Conservation (phyloP, 2,329 filamentous ascomycete genomes). For the Neofusicoccum umdonicola region DNA sequence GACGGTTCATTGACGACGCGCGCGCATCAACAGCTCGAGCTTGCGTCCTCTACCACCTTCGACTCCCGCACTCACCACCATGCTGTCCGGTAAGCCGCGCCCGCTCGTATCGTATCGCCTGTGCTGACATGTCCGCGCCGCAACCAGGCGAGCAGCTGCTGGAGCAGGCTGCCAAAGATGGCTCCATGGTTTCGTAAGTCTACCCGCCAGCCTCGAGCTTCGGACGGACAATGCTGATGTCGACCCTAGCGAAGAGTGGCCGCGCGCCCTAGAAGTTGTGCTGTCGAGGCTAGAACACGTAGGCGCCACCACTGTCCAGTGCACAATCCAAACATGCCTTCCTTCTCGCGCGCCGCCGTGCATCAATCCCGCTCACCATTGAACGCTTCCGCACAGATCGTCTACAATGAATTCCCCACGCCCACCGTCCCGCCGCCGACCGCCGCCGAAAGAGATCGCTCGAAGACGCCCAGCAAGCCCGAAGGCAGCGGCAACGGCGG, state of each 20-base stretch:
- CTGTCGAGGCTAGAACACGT: slow-evolving; percentile 68
- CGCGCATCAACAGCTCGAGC: slow-evolving; percentile 10
- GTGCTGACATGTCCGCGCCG: neutral
- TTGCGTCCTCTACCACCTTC: neutral
- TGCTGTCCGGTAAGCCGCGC: slow-evolving; percentile 10
- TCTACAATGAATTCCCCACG: slow-evolving; percentile 68
- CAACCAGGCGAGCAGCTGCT: slow-evolving; percentile 48
- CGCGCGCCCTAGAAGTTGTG: slow-evolving; percentile 62
- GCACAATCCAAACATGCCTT: neutral
- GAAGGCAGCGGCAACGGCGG: slow-evolving; percentile 19
- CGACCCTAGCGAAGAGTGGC: slow-evolving; percentile 64
- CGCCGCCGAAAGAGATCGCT: slow-evolving; percentile 40
- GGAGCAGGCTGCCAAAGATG: slow-evolving; percentile 56
- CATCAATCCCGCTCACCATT: slow-evolving; percentile 13
- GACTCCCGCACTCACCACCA: neutral
- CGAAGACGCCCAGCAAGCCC: slow-evolving; percentile 24
- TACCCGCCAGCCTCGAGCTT: slow-evolving; percentile 17
- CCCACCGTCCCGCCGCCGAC: slow-evolving; percentile 54
- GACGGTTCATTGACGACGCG: neutral
- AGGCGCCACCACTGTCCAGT: slow-evolving; percentile 21
- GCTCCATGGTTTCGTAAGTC: slow-evolving; percentile 58
- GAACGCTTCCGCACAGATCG: slow-evolving; percentile 56
- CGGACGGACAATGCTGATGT: slow-evolving; percentile 28
- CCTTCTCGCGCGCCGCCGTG: neutral
- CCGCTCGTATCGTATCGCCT: neutral